phyloP scores from a whole-genome alignment of 108 stramenopile genomes.

The Cylindrotheca closterium region DNA sequence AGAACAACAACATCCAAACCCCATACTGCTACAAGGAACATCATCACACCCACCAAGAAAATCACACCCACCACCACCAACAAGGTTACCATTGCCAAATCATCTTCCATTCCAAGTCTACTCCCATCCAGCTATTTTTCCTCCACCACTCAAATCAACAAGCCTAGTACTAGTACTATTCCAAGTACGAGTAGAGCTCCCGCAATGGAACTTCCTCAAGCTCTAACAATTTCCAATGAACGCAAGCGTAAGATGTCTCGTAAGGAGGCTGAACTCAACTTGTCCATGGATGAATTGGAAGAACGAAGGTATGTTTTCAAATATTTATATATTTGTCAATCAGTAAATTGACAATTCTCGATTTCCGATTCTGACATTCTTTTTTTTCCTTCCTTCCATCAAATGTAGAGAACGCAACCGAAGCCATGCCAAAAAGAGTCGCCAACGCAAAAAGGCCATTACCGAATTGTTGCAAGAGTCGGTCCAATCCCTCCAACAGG shows the following conservation, averaged over 20 bases:
- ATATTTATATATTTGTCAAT: neutral
- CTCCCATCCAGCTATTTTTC: no score
- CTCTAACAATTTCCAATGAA: neutral
- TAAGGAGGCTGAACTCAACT: neutral
- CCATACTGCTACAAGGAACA: no score
- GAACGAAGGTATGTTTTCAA: neutral
- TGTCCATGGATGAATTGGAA: neutral
- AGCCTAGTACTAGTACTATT: no score
- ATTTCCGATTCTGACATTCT: no score
- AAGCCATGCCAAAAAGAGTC: constrained; percentile 89
- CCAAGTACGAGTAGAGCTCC: neutral
- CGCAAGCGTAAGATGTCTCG: neutral
- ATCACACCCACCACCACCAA: neutral
- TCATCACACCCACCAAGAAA: neutral
- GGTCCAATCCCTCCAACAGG: constrained; percentile 71
- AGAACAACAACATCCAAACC: no score
- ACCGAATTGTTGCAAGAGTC: constrained; percentile 90
- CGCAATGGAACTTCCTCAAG: neutral
- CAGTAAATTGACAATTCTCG: no score
- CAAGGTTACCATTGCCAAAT: neutral
- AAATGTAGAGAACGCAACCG: constrained; percentile 65
- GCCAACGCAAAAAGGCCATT: constrained; percentile 95
- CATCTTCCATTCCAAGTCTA: no score
- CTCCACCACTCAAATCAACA: no score
- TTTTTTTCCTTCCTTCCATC: neutral